Conservation (phyloP, 345 rosid genomes). For the Melaleuca alternifolia region DNA sequence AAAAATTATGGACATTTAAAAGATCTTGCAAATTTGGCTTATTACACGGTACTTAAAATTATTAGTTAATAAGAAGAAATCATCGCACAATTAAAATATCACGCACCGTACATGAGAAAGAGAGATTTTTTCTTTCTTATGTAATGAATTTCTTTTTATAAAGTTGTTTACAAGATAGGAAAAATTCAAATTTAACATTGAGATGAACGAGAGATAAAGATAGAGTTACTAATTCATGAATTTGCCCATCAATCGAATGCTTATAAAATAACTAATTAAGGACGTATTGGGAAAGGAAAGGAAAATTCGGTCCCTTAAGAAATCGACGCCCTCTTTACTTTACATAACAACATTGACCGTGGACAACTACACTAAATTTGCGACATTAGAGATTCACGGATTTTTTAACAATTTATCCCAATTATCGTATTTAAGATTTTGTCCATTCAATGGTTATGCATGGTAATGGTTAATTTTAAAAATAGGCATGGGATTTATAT, state of each 20-base stretch:
- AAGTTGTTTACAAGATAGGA: not conserved
- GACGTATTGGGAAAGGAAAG: not conserved
- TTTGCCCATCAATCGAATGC: not conserved
- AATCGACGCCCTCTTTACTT: not conserved
- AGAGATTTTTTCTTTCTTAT: not conserved
- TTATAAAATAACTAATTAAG: rapidly evolving
- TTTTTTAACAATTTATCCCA: not conserved
- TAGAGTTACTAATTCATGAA: not conserved
- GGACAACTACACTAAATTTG: not conserved
- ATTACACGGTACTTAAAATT: not conserved
- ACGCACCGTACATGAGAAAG: not conserved
- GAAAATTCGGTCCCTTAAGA: not conserved
- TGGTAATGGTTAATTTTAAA: not conserved
- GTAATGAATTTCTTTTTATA: not conserved
- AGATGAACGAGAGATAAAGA: not conserved
- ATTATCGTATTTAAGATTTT: not conserved
- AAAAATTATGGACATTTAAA: not conserved
- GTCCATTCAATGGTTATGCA: not conserved
- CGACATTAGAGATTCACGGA: not conserved
- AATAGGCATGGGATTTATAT: not conserved
- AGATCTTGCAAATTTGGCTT: not conserved
- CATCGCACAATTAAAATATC: not conserved
- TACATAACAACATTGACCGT: too few species aligned
- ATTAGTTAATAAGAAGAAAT: rapidly evolving
- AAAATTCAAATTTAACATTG: not conserved